Evolutionary conservation across 2,329 filamentous ascomycete species (phyloP).

Genomic region (Neofusicoccum ribis): DNA sequence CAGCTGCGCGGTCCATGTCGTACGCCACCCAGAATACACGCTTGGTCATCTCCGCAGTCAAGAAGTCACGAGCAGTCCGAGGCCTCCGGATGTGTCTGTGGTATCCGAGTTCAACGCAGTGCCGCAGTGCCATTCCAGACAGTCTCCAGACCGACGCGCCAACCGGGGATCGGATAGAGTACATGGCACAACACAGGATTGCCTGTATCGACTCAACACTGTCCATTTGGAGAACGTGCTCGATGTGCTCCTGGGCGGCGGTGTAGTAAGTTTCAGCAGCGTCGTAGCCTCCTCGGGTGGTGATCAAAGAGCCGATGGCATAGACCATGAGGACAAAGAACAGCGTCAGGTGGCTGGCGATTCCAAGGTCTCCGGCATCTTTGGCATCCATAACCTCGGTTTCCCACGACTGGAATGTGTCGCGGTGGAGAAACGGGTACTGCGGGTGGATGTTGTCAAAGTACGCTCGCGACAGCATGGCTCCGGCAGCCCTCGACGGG

Average conservation of each 20-base stretch:
- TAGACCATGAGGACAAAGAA: conserved; percentile 26
- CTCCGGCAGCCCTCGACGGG: background rate
- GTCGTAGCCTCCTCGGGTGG: conserved; percentile 21
- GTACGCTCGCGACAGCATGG: conserved; percentile 33
- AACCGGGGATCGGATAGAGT: conserved; percentile 28
- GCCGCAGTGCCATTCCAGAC: conserved; percentile 37
- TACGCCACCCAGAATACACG: conserved; percentile 38
- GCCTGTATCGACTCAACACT: conserved; percentile 28
- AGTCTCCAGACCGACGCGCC: conserved; percentile 35
- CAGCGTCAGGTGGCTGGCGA: conserved; percentile 9
- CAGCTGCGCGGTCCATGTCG: conserved; percentile 34
- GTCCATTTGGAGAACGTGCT: conserved; percentile 26
- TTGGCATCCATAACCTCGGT: conserved; percentile 25
- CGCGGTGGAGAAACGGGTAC: conserved; percentile 41
- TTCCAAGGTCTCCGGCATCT: background rate
- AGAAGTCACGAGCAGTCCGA: conserved; percentile 22
- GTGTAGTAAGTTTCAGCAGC: conserved; percentile 24
- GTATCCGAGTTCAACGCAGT: conserved; percentile 40
- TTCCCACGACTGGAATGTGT: conserved; percentile 37
- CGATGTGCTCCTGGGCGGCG: conserved; percentile 23
- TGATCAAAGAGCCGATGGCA: conserved; percentile 27
- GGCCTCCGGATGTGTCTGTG: conserved; percentile 28
- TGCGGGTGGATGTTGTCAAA: conserved; percentile 42
- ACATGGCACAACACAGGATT: conserved; percentile 30
- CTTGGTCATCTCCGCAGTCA: conserved; percentile 33